Conservation (phyloP, 2,329 filamentous ascomycete genomes). For the Davidsoniella eucalypti region DNA sequence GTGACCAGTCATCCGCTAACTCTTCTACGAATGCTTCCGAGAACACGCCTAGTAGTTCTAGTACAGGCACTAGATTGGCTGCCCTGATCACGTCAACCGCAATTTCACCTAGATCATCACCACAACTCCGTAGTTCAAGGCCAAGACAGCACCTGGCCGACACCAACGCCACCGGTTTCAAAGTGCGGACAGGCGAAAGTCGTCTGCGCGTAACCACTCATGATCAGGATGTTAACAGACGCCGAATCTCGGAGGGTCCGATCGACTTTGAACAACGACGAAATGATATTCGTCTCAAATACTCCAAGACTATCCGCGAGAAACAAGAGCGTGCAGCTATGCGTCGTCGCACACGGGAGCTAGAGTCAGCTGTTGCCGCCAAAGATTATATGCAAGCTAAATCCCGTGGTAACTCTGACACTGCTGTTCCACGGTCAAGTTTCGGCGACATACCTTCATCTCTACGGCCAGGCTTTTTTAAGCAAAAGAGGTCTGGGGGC, state of each 20-base stretch:
- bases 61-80: slow-evolving; percentile 41
- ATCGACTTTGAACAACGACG: slow-evolving; percentile 75
- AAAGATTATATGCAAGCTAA: slow-evolving; percentile 16
- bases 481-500: no score
- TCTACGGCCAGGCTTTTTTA: no score
- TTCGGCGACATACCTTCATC: no score
- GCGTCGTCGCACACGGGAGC: slow-evolving; percentile 31
- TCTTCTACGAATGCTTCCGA: slow-evolving; percentile 20
- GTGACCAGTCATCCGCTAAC: not conserved
- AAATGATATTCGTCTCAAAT: slow-evolving; percentile 68
- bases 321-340: slow-evolving; percentile 37
- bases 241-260: slow-evolving; percentile 48
- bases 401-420: not conserved
- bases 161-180: slow-evolving; percentile 53
- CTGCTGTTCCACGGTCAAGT: no score
- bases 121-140: slow-evolving; percentile 62
- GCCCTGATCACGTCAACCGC: slow-evolving; percentile 49
- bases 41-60: slow-evolving; percentile 20
- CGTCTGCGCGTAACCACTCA: slow-evolving; percentile 18
- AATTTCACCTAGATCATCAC: slow-evolving; percentile 56
- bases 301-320: slow-evolving; percentile 63
- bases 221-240: slow-evolving; percentile 18
- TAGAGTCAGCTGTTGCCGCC: slow-evolving; percentile 23
- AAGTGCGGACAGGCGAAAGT: slow-evolving; percentile 46
- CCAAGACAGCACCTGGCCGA: slow-evolving; percentile 65